Percentiles rank a stretch among this genome's conserved stretches.
Conservation (phyloP, 2,329 filamentous ascomycete genomes). For the Aureobasidium sp. region DNA sequence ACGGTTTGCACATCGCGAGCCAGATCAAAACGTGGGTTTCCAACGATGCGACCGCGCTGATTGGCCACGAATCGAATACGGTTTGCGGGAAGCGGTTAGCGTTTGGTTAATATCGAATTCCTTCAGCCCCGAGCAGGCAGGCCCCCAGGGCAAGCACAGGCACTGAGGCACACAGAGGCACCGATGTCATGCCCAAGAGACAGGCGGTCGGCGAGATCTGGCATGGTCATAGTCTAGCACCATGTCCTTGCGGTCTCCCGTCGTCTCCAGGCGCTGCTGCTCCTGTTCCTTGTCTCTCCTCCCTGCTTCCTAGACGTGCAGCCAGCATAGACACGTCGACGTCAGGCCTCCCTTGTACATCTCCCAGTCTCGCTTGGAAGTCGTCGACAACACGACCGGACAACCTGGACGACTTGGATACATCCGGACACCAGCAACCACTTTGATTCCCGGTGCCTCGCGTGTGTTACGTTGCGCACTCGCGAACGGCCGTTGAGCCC, state of each 20-base stretch:
- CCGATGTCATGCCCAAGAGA: not conserved
- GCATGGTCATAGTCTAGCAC: not conserved
- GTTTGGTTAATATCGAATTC: not conserved
- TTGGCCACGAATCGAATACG: not conserved
- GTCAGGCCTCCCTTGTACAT: not conserved
- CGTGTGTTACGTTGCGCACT: conserved; percentile 3
- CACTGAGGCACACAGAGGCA: not conserved
- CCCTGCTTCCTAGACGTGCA: not conserved
- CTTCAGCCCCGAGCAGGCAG: conserved; percentile 2
- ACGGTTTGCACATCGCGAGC: conserved; percentile 4
- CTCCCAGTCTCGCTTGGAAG: not conserved
- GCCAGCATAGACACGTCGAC: not conserved
- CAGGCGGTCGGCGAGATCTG: not conserved
- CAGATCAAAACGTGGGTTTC: conserved; percentile 10
- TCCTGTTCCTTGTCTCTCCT: not conserved
- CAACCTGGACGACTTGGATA: not conserved
- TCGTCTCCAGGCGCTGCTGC: not conserved
- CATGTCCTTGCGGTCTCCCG: not conserved
- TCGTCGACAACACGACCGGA: not conserved
- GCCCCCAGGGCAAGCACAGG: not conserved
- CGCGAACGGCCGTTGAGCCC: not conserved
- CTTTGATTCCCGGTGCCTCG: not conserved
- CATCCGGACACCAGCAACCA: not conserved
- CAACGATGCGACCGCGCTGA: not conserved
- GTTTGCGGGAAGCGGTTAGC: conserved; percentile 1